Conservation (phyloP, 306 rosid species). For the Alnus glutinosa region DNA sequence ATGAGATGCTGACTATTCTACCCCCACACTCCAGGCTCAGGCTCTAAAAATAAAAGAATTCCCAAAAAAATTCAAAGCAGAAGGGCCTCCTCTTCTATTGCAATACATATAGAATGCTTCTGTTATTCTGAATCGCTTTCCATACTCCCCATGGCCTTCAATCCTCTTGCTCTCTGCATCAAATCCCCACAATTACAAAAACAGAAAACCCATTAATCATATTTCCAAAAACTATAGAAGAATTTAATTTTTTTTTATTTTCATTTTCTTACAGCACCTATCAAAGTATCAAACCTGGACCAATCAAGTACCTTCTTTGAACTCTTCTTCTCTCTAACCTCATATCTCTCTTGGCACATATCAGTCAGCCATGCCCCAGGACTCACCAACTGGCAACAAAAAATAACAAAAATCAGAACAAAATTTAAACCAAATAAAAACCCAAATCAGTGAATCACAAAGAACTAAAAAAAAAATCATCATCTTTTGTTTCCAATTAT, state of each 20-base stretch:
- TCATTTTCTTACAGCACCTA: no score
- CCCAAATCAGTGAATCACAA: conserved; percentile 11
- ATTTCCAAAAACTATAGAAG: neutral
- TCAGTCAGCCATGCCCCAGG: conserved; percentile 91
- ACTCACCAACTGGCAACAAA: conserved; percentile 61
- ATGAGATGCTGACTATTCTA: neutral
- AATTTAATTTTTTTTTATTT: no score
- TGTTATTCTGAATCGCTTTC: conserved; percentile 72
- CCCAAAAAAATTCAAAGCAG: conserved; percentile 17
- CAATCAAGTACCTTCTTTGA: conserved; percentile 63
- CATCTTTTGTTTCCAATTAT: neutral
- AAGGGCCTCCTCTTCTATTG: conserved; percentile 2
- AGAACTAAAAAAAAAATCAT: neutral
- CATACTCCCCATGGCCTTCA: conserved; percentile 84
- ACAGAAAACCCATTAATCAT: conserved; percentile 5
- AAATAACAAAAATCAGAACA: neutral
- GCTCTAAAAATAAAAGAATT: neutral
- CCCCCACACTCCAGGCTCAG: neutral
- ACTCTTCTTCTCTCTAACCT: conserved; percentile 86
- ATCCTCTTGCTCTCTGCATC: conserved; percentile 74
- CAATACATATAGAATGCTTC: neutral
- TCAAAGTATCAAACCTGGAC: neutral
- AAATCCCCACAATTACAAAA: neutral
- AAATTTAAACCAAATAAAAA: neutral
- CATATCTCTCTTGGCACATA: conserved; percentile 90